These are phyloP conservation scores for Cercospora sesami DNA, from an alignment of 2,329 filamentous ascomycete genomes.

Conservation along the genomic window DNA sequence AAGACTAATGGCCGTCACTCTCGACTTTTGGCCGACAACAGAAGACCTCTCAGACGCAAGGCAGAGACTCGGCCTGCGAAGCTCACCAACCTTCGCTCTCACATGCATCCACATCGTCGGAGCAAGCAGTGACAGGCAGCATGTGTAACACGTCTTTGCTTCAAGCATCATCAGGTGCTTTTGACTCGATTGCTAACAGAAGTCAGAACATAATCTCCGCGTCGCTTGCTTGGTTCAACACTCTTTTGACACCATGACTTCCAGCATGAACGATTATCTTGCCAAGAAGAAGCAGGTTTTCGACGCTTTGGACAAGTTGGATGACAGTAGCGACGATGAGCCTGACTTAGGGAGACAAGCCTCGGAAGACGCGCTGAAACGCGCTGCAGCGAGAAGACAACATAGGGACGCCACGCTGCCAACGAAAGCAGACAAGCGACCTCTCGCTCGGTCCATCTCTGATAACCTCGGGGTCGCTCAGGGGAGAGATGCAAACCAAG, in stretches of 20 bases:
- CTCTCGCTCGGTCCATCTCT: conserved; percentile 31
- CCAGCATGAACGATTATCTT: conserved; percentile 7
- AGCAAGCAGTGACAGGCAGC: neutral
- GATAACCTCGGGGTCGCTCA: conserved; percentile 18
- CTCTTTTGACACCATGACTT: conserved; percentile 3
- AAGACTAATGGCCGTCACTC: neutral
- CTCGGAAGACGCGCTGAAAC: conserved; percentile 24
- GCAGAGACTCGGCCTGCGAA: neutral
- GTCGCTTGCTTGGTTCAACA: conserved; percentile 1
- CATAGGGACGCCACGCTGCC: conserved; percentile 3
- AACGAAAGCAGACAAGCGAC: neutral
- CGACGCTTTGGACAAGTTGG: conserved; percentile 27
- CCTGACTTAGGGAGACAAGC: conserved; percentile 27
- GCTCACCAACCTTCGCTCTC: neutral
- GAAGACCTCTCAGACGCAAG: neutral
- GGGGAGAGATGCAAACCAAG: neutral
- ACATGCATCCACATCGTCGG: neutral
- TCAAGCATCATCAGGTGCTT: neutral
- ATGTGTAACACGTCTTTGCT: neutral
- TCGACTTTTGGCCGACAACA: neutral
- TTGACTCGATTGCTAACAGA: neutral
- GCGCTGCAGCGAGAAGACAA: neutral
- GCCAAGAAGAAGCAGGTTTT: conserved; percentile 29
- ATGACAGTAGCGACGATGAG: conserved; percentile 27
- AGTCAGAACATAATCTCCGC: neutral